phyloP scores from a whole-genome alignment of 306 rosid genomes.

The Vigna reflexopilosa region DNA sequence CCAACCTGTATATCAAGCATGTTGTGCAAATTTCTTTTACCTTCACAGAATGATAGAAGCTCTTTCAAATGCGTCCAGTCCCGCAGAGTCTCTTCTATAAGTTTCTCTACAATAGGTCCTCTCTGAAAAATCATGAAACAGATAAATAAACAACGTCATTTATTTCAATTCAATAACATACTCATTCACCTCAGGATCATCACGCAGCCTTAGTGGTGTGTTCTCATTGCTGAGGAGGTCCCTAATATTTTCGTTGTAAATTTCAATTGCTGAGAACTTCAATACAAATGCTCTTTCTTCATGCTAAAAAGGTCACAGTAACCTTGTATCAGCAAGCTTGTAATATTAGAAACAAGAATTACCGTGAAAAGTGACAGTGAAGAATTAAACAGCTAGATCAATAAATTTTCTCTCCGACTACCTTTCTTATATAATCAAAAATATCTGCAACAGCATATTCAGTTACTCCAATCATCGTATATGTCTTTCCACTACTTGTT shows the following conservation, averaged over 20 bases:
- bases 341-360: slow-evolving; percentile 19
- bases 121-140: slow-evolving; percentile 57
- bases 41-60: slow-evolving; percentile 86
- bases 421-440: slow-evolving; percentile 79
- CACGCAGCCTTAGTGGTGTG: slow-evolving; percentile 80
- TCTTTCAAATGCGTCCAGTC: slow-evolving; percentile 86
- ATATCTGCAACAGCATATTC: slow-evolving; percentile 86
- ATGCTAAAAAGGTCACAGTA: slow-evolving; percentile 59
- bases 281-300: slow-evolving; percentile 91
- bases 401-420: slow-evolving; percentile 38
- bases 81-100: slow-evolving; percentile 76
- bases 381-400: slow-evolving; percentile 22
- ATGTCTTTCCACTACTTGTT: slow-evolving; percentile 96
- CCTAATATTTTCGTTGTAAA: slow-evolving; percentile 86
- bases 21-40: slow-evolving; percentile 51
- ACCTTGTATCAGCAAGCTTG: slow-evolving; percentile 24
- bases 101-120: slow-evolving; percentile 81
- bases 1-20: slow-evolving; percentile 35
- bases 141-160: slow-evolving; percentile 2
- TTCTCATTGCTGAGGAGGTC: slow-evolving; percentile 83
- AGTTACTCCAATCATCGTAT: slow-evolving; percentile 88
- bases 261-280: slow-evolving; percentile 90
- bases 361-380: background rate
- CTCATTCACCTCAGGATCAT: slow-evolving; percentile 85
- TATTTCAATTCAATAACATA: slow-evolving; percentile 21